Conservation (phyloP, 371 early-diverging fungal species). For the Conidiobolus incongruus region DNA sequence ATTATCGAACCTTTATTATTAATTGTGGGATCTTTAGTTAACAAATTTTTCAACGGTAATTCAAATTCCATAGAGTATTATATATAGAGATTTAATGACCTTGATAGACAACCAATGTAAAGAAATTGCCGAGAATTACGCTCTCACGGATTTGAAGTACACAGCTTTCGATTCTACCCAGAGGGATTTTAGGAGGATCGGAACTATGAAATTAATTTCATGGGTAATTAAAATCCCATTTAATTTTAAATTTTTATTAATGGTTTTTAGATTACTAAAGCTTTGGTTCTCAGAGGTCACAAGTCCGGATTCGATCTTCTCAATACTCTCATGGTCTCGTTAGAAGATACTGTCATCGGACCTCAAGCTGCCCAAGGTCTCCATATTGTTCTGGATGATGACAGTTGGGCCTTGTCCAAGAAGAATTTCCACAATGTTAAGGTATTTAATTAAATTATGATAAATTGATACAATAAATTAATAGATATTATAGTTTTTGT, state of each 20-base stretch:
- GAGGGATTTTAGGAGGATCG: neutral
- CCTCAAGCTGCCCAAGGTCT: slow-evolving; percentile 36
- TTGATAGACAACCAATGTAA: neutral
- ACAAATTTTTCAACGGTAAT: neutral
- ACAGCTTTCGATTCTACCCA: neutral
- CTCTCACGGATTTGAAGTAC: neutral
- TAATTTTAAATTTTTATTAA: slow-evolving; percentile 8
- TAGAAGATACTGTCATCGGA: slow-evolving; percentile 17
- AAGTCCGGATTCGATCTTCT: slow-evolving; percentile 25
- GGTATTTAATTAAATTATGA: slow-evolving; percentile 13
- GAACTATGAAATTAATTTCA: neutral
- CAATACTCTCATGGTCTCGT: slow-evolving; percentile 26
- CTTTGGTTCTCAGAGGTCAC: slow-evolving; percentile 26
- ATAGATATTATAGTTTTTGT: slow-evolving; percentile 24
- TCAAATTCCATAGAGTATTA: no score
- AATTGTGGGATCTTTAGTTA: neutral
- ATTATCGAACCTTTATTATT: no score
- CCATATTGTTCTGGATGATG: slow-evolving; percentile 34
- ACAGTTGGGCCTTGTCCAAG: slow-evolving; percentile 33
- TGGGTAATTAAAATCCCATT: neutral
- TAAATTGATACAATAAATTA: neutral
- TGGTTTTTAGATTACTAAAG: slow-evolving; percentile 28
- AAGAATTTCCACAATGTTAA: slow-evolving; percentile 36
- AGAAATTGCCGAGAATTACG: neutral
- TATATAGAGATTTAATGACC: neutral